Evolutionary conservation across 2,329 filamentous ascomycete species (phyloP).

Genomic region (Juglanconis juglandina): DNA sequence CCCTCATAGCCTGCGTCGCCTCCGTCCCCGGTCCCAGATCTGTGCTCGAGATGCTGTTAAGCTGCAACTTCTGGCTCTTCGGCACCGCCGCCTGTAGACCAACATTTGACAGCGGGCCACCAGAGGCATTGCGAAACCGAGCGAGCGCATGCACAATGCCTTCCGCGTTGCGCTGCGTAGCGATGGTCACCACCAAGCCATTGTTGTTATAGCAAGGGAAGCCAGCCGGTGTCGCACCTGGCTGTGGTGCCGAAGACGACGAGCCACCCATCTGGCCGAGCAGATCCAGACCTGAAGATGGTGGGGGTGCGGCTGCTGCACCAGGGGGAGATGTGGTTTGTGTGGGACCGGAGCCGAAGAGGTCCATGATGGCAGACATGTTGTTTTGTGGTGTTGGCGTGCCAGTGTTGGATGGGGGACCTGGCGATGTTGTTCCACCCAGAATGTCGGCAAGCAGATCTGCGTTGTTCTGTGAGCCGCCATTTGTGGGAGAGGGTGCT

Average conservation of each 20-base stretch:
- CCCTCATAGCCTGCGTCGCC: slow-evolving; percentile 86
- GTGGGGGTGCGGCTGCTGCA: slow-evolving; percentile 45
- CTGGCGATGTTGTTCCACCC: slow-evolving; percentile 61
- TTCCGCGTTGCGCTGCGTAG: slow-evolving; percentile 78
- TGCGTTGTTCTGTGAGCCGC: slow-evolving; percentile 65
- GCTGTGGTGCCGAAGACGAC: slow-evolving; percentile 44
- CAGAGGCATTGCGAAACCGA: slow-evolving; percentile 75
- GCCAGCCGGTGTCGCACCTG: slow-evolving; percentile 42
- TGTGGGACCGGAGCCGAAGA: slow-evolving; percentile 60
- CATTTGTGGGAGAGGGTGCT: slow-evolving; percentile 50
- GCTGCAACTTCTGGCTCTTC: slow-evolving; percentile 89
- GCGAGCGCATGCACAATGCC: slow-evolving; percentile 77
- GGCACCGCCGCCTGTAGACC: slow-evolving; percentile 92
- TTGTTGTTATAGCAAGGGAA: slow-evolving; percentile 84
- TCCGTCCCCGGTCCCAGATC: slow-evolving; percentile 75
- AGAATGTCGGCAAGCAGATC: slow-evolving; percentile 91
- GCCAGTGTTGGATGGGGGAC: slow-evolving; percentile 38
- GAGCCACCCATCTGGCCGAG: slow-evolving; percentile 35
- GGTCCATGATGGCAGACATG: slow-evolving; percentile 79
- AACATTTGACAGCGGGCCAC: slow-evolving; percentile 65
- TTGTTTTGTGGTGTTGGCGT: slow-evolving; percentile 55
- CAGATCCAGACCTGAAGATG: slow-evolving; percentile 45
- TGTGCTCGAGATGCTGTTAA: slow-evolving; percentile 81
- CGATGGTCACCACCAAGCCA: slow-evolving; percentile 74
- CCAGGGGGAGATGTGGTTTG: slow-evolving; percentile 30